Percentiles rank a stretch among this genome's conserved stretches.
Conservation (phyloP, 768 basidiomycete species). For the Boletus edulis region DNA sequence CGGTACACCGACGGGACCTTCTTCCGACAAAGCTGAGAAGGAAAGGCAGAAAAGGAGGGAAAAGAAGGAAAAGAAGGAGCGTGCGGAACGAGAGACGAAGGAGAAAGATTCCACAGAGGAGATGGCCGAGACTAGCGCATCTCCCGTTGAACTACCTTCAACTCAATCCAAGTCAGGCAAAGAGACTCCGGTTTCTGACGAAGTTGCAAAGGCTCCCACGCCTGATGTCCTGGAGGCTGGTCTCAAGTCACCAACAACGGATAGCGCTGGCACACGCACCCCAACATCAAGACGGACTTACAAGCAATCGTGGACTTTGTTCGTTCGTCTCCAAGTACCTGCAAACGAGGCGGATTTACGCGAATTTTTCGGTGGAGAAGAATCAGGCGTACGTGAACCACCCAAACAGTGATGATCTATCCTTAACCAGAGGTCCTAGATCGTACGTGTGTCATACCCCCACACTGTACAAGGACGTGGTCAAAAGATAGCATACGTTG, state of each 20-base stretch:
- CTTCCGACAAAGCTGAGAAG: conserved; percentile 51
- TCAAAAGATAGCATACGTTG: conserved; percentile 74
- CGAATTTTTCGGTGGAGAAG: conserved; percentile 75
- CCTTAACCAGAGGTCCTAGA: conserved; percentile 37
- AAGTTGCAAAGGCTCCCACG: conserved; percentile 22
- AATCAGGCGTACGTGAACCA: conserved; percentile 54
- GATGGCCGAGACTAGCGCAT: conserved; percentile 28
- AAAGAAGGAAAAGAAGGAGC: conserved; percentile 61
- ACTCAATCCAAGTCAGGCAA: conserved; percentile 37
- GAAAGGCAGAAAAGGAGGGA: conserved; percentile 60
- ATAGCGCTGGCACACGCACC: conserved; percentile 64
- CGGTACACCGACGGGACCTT: conserved; percentile 28
- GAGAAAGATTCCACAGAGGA: conserved; percentile 39
- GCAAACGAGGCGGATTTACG: conserved; percentile 64
- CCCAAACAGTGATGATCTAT: not conserved
- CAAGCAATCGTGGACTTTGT: conserved; percentile 82
- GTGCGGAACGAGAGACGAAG: conserved; percentile 40
- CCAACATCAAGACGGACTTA: conserved; percentile 63
- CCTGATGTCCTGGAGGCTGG: conserved; percentile 32
- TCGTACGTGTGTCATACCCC: conserved; percentile 67
- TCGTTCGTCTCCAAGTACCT: conserved; percentile 61
- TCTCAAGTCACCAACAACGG: conserved; percentile 55
- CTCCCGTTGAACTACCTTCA: conserved; percentile 22
- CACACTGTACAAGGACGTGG: conserved; percentile 44
- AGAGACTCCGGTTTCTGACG: conserved; percentile 34